Evolutionary conservation across 352 stramenopile species (phyloP), one percentile per base, ranked within the genome.

Genomic region (Globisporangium spinosum): DNA sequence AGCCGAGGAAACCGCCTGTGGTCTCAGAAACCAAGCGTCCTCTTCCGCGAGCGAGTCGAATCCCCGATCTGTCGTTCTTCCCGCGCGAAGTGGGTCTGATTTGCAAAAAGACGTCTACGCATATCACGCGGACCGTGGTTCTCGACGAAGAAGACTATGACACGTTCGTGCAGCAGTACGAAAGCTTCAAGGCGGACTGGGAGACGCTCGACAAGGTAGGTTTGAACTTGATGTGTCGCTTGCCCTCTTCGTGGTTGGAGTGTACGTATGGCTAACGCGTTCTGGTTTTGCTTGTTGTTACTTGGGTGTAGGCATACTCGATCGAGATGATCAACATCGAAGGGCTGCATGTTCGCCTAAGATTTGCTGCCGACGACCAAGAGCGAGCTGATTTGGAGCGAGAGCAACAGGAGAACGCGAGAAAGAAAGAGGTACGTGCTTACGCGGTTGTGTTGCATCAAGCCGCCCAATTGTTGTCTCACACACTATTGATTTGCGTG

Each of bases 201-300:
- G 79, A 87, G 61, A 71, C 78, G 64, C 80, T 93, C 23, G 82
- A 93, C 65, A 90, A 88, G 75, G 79, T 85, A n/a, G 22, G 58
- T n/a, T 3, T 32, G 12, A 32, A 7, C 1, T 15, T 49, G 12
- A 9, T 45, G 56, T 20, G n/a, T 32, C 34, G 32, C 25, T 29
- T 17, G 17, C 54, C 9, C 9, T 38, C 6, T 23, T 23, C 10
- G 23, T 62, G 25, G 49, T 0, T 57, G 45, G n/a, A 2, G 58
- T 7, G n/a, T 22, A 38, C 17, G 32, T 35, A n/a, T 61, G 15
- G 57, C 22, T 73, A 12, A 23, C 43, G 0, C 43, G 43, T 12
- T 12, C 43, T 23, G 34, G 27, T 20, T 10, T 23, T 40, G 40
- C 8, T 23, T 38, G 38, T 27, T 45, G n/a, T 2, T 65, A 12